Conservation (phyloP, 106 monocot species). For the Agapanthus africanus region DNA sequence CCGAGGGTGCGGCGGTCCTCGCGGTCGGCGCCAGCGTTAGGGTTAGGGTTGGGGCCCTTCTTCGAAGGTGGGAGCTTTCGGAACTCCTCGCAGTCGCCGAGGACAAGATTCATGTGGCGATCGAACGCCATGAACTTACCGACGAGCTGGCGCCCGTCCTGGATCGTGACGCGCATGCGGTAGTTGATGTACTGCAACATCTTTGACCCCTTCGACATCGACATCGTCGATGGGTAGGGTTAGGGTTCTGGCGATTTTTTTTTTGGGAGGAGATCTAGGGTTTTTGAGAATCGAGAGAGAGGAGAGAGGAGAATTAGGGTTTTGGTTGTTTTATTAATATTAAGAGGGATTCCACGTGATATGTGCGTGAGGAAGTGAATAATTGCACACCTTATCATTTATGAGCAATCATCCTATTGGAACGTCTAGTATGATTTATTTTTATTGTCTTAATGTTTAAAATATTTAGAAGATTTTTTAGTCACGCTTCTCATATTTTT, state of each 20-base stretch:
- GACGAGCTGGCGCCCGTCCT: constrained; percentile 90
- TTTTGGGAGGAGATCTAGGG: background rate
- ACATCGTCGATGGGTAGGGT: constrained; percentile 35
- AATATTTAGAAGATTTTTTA: too few species aligned
- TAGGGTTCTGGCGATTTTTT: constrained; percentile 10
- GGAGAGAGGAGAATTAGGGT: too few species aligned
- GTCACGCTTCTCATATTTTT: too few species aligned
- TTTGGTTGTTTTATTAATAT: too few species aligned
- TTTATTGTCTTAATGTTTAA: too few species aligned
- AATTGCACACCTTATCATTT: too few species aligned
- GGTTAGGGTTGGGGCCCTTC: background rate
- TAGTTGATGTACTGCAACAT: constrained; percentile 99
- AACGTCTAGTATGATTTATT: too few species aligned
- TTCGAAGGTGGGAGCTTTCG: constrained; percentile 75
- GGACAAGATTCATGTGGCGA: constrained; percentile 98
- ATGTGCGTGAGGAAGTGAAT: too few species aligned
- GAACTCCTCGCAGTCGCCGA: constrained; percentile 99
- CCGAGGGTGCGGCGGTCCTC: constrained; percentile 92
- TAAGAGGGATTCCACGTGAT: too few species aligned
- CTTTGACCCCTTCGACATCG: constrained; percentile 97
- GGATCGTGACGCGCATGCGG: constrained; percentile 96
- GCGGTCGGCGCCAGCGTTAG: background rate
- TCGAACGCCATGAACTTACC: constrained; percentile 99
- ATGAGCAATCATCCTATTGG: too few species aligned
- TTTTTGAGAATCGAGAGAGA: background rate